Evolutionary conservation across 495 filamentous ascomycete genomes (phyloP), one percentile per base, ranked within the genome.

Genomic region (Aspergillus sclerotioniger): DNA sequence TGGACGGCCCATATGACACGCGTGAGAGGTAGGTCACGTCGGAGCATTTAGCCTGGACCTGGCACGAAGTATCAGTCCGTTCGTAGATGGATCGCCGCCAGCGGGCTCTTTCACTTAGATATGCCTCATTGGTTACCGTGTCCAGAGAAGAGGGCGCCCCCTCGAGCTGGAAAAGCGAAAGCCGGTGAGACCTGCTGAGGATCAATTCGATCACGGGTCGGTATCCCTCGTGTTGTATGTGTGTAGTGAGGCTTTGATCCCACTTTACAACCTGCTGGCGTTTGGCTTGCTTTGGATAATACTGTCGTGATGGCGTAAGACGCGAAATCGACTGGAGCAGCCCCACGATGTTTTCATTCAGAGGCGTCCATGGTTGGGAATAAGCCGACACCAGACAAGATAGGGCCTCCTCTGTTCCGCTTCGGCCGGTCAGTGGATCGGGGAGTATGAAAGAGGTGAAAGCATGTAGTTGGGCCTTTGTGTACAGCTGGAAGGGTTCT

Each of bases 341-440:
- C 2, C 67, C 35, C 13, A 76, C 29, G 35, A 80, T 72, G 1
- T 68, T 65, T 0, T 53, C 6, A 6, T 62, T 59, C 1, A 87
- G 69, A 0, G 62, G 60, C 4, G 60, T 65, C 54, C 83, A 86
- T 0, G 84, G 87, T 53, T 75, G 66, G 1, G 78, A 71, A 2
- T 73, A 66, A 17, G 77, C 78, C 3, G 75, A 78, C 9, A 56
- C 51, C 2, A 88, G 65, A 33, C 77, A 76, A 0, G 47, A 43
- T 4, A 89, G 63, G 4, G 73, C 69, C 62, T 87, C 76, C 59
- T 89, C 86, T 0, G 84, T 86, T 0, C 87, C 87, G 2, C 80
- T 90, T 16, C 72, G 74, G 0, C 67, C 61, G 0, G 83, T 86
- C 0, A 89, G 68, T 0, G 73, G 69, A 61, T 90, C 87, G 0